Evolutionary conservation across 2,329 filamentous ascomycete species (phyloP), one percentile per base, ranked within the genome.

Genomic region (Fusarium chaquense): DNA sequence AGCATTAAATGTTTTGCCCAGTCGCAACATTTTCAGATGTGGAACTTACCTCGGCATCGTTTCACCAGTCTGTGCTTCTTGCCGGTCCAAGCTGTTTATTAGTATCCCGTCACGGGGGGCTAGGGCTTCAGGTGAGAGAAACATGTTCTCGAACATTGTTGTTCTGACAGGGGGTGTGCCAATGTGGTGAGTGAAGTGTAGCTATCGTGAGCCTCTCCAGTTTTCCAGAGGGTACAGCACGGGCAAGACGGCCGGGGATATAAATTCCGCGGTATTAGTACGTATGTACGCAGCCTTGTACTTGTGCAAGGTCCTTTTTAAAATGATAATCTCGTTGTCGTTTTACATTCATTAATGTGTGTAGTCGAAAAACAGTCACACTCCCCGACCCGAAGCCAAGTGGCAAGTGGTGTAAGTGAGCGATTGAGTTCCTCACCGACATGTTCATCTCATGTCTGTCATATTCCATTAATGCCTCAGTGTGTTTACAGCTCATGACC

Each of bases 51-150:
- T 64, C 57, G 55, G 62, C 58, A 62, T 41, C 32, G 62, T 64
- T 70, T 70, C 67, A 68, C 57, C 50, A 41, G 67, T 64, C 62
- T 52, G 43, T 67, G 63, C 65, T 40, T 35, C 28, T 30, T 43
- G 18, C 41, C 55, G 57, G 51, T 45, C 62, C 36, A 50, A 32
- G 57, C 58, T 67, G 51, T 54, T 65, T 58, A 33, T 35, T 40
- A 20, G 32, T 53, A 40, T 36, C 32, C 35, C 41, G 44, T 54
- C 33, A 20, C 52, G 55, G 53, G 45, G 33, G 45, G 28, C 40
- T 45, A 36, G 56, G 43, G 40, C 62, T 44, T 61, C 62, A 61
- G 62, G 62, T 66, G 62, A 41, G 33, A 54, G 49, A 52, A 61
- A 35, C 47, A 38, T 55, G 55, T 66, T 65, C 62, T 65, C 54